Conservation (phyloP, 176 grass and related monocot species). For the Pontederia crassipes region DNA sequence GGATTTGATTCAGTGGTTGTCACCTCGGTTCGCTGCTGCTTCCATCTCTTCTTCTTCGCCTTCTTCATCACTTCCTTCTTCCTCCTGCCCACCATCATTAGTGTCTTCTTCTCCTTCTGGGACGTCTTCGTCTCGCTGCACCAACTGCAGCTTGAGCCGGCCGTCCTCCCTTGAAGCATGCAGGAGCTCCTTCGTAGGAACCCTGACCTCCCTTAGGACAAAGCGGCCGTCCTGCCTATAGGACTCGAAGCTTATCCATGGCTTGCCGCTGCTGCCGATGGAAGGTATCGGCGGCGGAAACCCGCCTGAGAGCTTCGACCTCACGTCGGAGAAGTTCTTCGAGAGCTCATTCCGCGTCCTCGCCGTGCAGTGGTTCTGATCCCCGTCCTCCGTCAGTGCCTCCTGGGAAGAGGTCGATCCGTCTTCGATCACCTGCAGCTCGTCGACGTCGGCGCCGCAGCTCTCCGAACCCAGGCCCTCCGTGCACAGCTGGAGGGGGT, state of each 20-base stretch:
- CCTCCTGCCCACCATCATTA: background rate
- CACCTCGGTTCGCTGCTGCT: too few species aligned
- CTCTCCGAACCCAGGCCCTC: constrained; percentile 35
- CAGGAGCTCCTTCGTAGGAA: constrained; percentile 46
- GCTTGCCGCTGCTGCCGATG: constrained; percentile 39
- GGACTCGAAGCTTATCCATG: constrained; percentile 41
- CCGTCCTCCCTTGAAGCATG: constrained; percentile 49
- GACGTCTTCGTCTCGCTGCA: constrained; percentile 24
- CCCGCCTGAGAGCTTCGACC: constrained; percentile 18
- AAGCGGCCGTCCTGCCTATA: constrained; percentile 42
- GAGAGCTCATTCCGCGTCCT: background rate
- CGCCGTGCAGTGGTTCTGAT: constrained; percentile 6
- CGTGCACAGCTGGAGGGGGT: constrained; percentile 14
- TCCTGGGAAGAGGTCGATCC: background rate
- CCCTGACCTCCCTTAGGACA: constrained; percentile 53
- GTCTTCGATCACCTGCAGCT: constrained; percentile 17
- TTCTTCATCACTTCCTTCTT: background rate
- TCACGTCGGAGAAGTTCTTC: constrained; percentile 8
- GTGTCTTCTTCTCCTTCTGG: constrained; percentile 6
- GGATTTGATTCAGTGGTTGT: too few species aligned
- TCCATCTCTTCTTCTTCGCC: too few species aligned
- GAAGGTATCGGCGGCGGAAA: constrained; percentile 66
- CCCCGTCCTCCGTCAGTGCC: background rate
- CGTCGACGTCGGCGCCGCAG: constrained; percentile 31
- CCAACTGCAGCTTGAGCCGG: constrained; percentile 54